phyloP scores from a whole-genome alignment of 2,329 filamentous ascomycete species.

The Pezicula radicicola region DNA sequence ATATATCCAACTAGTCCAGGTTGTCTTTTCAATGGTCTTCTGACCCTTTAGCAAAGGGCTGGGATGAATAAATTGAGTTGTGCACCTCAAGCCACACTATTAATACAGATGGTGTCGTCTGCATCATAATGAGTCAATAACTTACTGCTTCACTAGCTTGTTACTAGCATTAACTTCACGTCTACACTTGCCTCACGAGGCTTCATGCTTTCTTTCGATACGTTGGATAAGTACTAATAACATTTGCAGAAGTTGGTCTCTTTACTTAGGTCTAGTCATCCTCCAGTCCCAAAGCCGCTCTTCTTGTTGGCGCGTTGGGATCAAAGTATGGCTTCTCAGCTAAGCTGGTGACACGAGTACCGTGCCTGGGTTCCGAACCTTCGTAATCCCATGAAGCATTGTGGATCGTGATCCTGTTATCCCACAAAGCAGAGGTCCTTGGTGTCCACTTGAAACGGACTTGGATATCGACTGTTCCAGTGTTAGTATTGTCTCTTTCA shows the following conservation, averaged over 20 bases:
- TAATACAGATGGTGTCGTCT: too few relatives aligned
- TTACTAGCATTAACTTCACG: too few relatives aligned
- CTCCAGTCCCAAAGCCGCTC: constrained; percentile 63
- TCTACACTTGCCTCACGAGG: too few relatives aligned
- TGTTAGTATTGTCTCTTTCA: too few relatives aligned
- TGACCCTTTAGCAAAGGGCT: too few relatives aligned
- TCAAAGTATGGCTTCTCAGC: constrained; percentile 72
- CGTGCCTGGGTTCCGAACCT: constrained; percentile 63
- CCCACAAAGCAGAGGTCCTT: constrained; percentile 65
- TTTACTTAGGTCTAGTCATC: constrained; percentile 34
- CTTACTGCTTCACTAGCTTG: too few relatives aligned
- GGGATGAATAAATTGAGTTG: too few relatives aligned
- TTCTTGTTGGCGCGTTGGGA: constrained; percentile 58
- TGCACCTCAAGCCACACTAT: too few relatives aligned
- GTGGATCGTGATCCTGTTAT: constrained; percentile 72
- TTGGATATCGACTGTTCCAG: constrained; percentile 60
- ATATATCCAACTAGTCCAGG: too few relatives aligned
- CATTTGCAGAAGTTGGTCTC: background rate
- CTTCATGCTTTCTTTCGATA: background rate
- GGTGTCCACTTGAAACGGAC: constrained; percentile 70
- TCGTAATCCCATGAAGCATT: constrained; percentile 75
- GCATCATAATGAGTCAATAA: too few relatives aligned
- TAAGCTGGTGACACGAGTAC: constrained; percentile 67
- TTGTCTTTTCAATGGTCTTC: too few relatives aligned
- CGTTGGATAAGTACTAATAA: background rate